These are phyloP conservation scores for Citrus sp. DNA, from an alignment of 345 rosid species.

Conservation along the genomic window DNA sequence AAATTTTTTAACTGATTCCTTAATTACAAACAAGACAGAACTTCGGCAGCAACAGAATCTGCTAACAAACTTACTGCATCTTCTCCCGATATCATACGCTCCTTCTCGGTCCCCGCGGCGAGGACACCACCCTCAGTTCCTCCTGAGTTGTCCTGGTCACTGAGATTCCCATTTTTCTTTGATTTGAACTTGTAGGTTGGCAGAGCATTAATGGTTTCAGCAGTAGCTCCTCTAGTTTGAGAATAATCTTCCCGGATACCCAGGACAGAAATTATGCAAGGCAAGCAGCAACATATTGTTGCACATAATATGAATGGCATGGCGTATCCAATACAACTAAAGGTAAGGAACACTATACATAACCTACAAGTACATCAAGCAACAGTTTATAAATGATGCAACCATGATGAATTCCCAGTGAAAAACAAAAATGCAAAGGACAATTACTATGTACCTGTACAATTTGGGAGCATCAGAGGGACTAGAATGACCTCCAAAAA, in stretches of 20 bases:
- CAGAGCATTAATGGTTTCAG: conserved; percentile 60
- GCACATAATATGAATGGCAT: conserved; percentile 93
- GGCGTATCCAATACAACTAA: conserved; percentile 90
- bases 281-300: conserved; percentile 87
- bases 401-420: not conserved
- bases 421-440: not conserved
- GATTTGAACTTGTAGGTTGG: conserved; percentile 73
- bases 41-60: not conserved
- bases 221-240: conserved; percentile 73
- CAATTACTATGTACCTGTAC: conserved; percentile 47
- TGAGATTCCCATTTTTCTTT: conserved; percentile 29
- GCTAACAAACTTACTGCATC: conserved; percentile 68
- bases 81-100: conserved; percentile 72
- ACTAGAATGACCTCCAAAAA: conserved; percentile 74
- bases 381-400: conserved; percentile 7
- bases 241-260: conserved; percentile 74
- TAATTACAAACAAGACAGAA: not conserved
- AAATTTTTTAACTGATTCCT: not conserved
- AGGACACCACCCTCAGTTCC: conserved; percentile 66
- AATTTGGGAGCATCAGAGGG: conserved; percentile 85
- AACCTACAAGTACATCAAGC: conserved; percentile 51
- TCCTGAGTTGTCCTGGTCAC: conserved; percentile 40
- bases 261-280: conserved; percentile 83
- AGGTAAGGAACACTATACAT: conserved; percentile 89
- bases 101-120: conserved; percentile 64